Evolutionary conservation across 2,329 filamentous ascomycete species (phyloP), one percentile per base, ranked within the genome.

Genomic region (Arthrobotrys iridis): DNA sequence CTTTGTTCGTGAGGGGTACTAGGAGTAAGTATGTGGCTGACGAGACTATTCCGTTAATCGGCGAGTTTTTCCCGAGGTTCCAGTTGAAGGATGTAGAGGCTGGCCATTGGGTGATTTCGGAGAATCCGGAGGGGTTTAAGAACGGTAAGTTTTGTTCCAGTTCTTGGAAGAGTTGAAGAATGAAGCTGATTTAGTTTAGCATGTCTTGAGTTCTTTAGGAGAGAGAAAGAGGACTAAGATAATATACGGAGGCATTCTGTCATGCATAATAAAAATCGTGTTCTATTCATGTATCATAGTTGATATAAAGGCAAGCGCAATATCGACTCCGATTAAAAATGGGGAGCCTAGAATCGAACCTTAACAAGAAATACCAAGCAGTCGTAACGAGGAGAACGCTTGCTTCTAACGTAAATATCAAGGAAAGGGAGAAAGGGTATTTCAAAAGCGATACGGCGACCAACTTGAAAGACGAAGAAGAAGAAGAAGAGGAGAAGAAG

Each of bases 91-190:
- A 94, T 82, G 84, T 96, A 30, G 89, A 95, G 37, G 87, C 89
- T 6, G 93, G 93, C 0, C 93, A 96, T 82, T 96, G 93, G 93
- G 84, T 96, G 3, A 93, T 94, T 77, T 92, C 91, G n/a, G 93
- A 96, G 84, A 90, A 93, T 79, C 92, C 93, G 0, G 88, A 93
- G 80, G 89, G 85, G 7, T 96, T 96, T 78, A 88, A 89, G 80
- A 84, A 87, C 85, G 89, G 91, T 93, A 81, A 81, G 86, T 81
- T 48, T 37, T 13, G 3, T n/a, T 22, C 22, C 10, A 3, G 3
- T 33, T 46, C 4, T 33, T 41, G 15, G 10, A 20, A 13, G 11
- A 4, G n/a, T 58, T 18, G n/a, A 60, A 41, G 3, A 3, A 3
- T 24, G 6, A n/a, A 3, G 43, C 43, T 70, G 45, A 45, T 35